Evolutionary conservation across 179 eudicot species (phyloP).

Genomic region (Kewa caespitosa): DNA sequence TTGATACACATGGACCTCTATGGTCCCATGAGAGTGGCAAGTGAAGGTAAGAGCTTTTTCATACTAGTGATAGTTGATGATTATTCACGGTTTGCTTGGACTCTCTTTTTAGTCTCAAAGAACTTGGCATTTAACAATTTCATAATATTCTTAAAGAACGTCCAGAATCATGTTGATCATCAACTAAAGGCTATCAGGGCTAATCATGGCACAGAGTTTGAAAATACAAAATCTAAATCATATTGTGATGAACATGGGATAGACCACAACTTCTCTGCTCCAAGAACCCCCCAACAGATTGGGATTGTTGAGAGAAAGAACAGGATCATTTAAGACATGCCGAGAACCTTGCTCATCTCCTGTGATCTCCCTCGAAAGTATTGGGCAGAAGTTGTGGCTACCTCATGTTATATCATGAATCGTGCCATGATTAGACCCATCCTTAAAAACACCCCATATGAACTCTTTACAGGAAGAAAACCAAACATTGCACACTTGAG

Average conservation of each 20-base stretch:
- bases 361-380: neutral
- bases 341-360: neutral
- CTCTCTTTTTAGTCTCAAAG: neutral
- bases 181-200: neutral
- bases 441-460: constrained; percentile 6
- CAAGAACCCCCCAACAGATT: constrained; percentile 1
- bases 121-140: neutral
- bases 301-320: neutral
- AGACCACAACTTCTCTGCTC: neutral
- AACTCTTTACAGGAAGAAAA: too few relatives aligned
- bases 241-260: neutral
- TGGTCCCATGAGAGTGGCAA: neutral
- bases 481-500: too few relatives aligned
- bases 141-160: neutral
- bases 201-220: constrained; percentile 3
- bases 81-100: neutral
- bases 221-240: neutral
- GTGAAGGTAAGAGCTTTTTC: neutral
- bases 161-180: neutral
- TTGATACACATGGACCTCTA: neutral
- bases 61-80: neutral
- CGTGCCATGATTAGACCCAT: neutral
- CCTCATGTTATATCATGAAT: neutral
- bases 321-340: too few relatives aligned
- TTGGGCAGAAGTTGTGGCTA: neutral